A percentile compares a stretch with the other conserved stretches of the same genome.
Evolutionary conservation across 306 rosid species (phyloP).

Genomic region (Lupinus albus): DNA sequence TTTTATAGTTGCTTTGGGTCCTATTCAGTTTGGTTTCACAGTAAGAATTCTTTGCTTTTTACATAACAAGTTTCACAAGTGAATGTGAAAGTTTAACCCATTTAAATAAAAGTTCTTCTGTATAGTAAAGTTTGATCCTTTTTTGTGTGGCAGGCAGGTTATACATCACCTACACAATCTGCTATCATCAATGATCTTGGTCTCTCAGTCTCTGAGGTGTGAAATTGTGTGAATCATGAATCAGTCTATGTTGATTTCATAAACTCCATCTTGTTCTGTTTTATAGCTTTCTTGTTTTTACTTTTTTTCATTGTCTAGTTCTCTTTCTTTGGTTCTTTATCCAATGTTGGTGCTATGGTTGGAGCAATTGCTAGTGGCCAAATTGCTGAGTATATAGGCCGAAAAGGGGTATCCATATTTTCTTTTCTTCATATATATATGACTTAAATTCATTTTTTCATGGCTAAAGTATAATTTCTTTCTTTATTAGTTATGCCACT

Average conservation of each 20-base stretch:
- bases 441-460: slow-evolving; percentile 28
- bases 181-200: slow-evolving; percentile 80
- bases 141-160: slow-evolving; percentile 61
- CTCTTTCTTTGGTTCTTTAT: slow-evolving; percentile 86
- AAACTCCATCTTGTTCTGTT: slow-evolving; percentile 2
- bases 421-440: neutral
- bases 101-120: neutral
- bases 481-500: slow-evolving; percentile 3
- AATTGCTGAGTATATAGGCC: slow-evolving; percentile 75
- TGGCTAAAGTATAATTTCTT: neutral
- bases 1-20: slow-evolving; percentile 19
- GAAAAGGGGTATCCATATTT: slow-evolving; percentile 69
- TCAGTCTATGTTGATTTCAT: slow-evolving; percentile 13
- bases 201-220: slow-evolving; percentile 82
- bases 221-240: slow-evolving; percentile 41
- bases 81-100: neutral
- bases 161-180: slow-evolving; percentile 92
- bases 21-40: slow-evolving; percentile 95
- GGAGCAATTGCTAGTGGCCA: slow-evolving; percentile 98
- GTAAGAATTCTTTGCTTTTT: slow-evolving; percentile 45
- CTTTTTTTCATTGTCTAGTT: slow-evolving; percentile 52
- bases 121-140: neutral
- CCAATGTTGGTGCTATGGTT: slow-evolving; percentile 97
- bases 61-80: neutral
- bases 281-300: slow-evolving; percentile 35